phyloP scores from a whole-genome alignment of 164 flowering plant genomes.

The Pachysandra terminalis region DNA sequence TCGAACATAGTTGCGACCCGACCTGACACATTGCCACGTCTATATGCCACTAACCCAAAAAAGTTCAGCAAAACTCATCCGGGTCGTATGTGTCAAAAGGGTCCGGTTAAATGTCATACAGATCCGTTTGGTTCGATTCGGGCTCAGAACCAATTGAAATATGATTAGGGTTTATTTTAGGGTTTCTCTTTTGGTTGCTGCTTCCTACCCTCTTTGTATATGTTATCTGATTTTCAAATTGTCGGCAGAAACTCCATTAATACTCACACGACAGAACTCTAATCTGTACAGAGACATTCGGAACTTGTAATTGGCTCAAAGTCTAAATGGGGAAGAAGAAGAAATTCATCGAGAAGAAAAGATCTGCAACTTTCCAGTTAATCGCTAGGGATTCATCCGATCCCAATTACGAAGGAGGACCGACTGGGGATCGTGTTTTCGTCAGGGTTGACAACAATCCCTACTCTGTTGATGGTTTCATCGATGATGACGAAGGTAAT shows the following conservation, averaged over 20 bases:
- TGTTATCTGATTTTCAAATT: too few relatives aligned
- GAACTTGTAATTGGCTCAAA: not conserved
- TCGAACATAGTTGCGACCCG: too few relatives aligned
- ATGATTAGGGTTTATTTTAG: too few relatives aligned
- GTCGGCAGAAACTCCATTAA: not conserved
- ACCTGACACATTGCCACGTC: too few relatives aligned
- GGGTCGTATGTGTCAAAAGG: too few relatives aligned
- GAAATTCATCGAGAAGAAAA: constrained; percentile 91
- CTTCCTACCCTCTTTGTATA: too few relatives aligned
- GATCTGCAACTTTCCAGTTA: constrained; percentile 80
- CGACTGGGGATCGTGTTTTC: constrained; percentile 64
- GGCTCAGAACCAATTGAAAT: too few relatives aligned
- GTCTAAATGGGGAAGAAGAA: constrained; percentile 55
- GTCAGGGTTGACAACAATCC: constrained; percentile 77
- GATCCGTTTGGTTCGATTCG: too few relatives aligned
- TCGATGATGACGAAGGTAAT: constrained; percentile 18
- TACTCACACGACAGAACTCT: not conserved
- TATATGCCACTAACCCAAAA: too few relatives aligned
- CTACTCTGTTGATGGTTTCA: constrained; percentile 28
- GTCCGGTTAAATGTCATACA: too few relatives aligned
- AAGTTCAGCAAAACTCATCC: too few relatives aligned
- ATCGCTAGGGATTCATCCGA: constrained; percentile 75
- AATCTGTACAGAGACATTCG: not conserved
- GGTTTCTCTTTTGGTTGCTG: too few relatives aligned
- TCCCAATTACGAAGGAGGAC: constrained; percentile 40